These are phyloP conservation scores for Saccharomycopsis sp. DNA, from an alignment of 805 yeast genomes.

Conservation along the genomic window DNA sequence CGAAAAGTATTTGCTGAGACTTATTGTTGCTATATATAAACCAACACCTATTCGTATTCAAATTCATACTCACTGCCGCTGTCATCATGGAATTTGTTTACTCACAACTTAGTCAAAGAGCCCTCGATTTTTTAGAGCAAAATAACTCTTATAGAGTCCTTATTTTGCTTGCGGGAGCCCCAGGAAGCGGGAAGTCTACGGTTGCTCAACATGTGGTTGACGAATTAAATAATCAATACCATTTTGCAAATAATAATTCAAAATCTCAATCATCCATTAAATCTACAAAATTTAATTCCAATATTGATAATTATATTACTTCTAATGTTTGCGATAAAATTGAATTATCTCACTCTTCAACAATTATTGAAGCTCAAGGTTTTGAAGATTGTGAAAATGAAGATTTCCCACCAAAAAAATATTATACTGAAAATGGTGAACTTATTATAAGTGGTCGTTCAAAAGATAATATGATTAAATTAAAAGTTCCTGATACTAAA, in stretches of 20 bases:
- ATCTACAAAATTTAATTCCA: neutral
- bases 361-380: neutral
- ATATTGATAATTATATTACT: neutral
- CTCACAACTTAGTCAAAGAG: constrained; percentile 24
- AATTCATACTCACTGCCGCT: too few relatives aligned
- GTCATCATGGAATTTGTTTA: constrained; percentile 27
- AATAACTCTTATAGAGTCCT: constrained; percentile 35
- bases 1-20: too few relatives aligned
- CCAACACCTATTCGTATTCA: too few relatives aligned
- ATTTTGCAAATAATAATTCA: neutral
- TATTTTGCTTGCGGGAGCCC: constrained; percentile 61
- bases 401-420: constrained; percentile 1
- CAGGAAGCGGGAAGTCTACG: constrained; percentile 83
- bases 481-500: constrained; percentile 4
- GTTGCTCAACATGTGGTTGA: constrained; percentile 38
- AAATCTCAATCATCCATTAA: too few relatives aligned
- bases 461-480: constrained; percentile 19
- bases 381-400: constrained; percentile 6
- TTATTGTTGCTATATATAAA: too few relatives aligned
- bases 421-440: neutral
- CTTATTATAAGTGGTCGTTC: constrained; percentile 19
- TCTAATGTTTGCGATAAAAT: neutral
- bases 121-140: constrained; percentile 21
- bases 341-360: too few relatives aligned
- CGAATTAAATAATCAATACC: constrained; percentile 27